Base-by-base conservation (phyloP, 768 basidiomycete genomes). In the Suillus subluteus region DNA sequence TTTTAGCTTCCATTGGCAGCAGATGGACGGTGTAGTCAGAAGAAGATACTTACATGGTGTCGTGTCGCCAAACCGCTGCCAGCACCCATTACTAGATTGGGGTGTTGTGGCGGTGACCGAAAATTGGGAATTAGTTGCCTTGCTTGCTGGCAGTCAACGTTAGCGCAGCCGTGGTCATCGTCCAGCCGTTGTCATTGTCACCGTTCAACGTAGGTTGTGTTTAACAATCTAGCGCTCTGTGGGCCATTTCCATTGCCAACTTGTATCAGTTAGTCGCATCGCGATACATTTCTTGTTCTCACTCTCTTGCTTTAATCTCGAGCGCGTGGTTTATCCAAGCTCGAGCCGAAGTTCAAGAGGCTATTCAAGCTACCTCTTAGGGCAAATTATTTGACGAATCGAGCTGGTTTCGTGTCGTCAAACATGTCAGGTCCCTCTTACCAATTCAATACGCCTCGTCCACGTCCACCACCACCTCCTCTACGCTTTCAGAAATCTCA, bases 371-470 rank as follows among this genome's bases (percentile, higher is more conserved):
- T 58, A 26, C 58, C 18, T 38, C 55, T 65, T 65, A 70, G 61
- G 44, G 9, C 68, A 35, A 44, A 70, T 73, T 26, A 6, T 59
- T 61, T 61, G 59, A 61, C 59, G 26, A 43, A 40, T 77, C 76
- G 76, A 76, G 70, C 76, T 79, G 76, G 77, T 68, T 79, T 78
- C 76, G 54, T 30, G 74, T 72, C 75, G 75, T 43, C 30, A 43
- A 61, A 68, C 68, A 88, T 90, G 89, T 87, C 87, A 64, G 81
- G 81, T 67, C 79, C 88, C 35, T 87, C 86, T 18, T 89, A 91
- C 79, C 84, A 84, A 69, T 80, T 92, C 55, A 85, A 91, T 75
- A 81, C 87, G 0, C 84, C 89, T 43, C 87, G 88, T 46, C 80
- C 88, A 26, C 85, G 88, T 56, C 82, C 81, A 15, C 82, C 82